Evolutionary conservation across 2,329 filamentous ascomycete genomes (phyloP), one percentile per base, ranked within the genome.

Genomic region (Penicillium thymicola): DNA sequence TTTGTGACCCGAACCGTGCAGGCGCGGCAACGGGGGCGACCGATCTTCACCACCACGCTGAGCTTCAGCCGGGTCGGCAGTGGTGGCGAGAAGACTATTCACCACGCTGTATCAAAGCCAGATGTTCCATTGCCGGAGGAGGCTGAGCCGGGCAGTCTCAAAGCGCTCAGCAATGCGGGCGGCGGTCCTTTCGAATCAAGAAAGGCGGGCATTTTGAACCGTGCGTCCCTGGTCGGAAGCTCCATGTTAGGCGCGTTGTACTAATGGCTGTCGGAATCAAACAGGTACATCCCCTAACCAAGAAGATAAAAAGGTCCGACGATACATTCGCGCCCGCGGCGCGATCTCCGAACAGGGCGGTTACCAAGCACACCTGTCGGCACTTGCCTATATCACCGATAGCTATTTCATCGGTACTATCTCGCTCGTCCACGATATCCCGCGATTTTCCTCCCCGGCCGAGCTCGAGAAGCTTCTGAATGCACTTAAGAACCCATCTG

Each of bases 1-100:
- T 99, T 92, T 73, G 88, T 90, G 53, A 97, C 94, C 37, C 83
- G 94, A 53, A 97, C 93, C 0, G 94, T 99, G n/a, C 93, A 97
- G 76, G 94, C 94, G 32, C 82, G 92, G 28, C 94, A 99, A 78
- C 82, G 86, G 40, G 94, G 92, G 10, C 85, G 86, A 58, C 89
- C 89, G 69, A 97, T 99, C 76, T 97, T 97, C 77, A 97, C 93
- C 18, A 94, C 91, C 2, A 99, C 93, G 6, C 85, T 96, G 76
- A 94, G 89, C 61, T 97, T 99, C 72, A 88, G 89, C 69, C 81
- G 85, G 18, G 85, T 88, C 70, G 72, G 77, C 73, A 70, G 74
- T 55, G 73, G 73, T 6, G 82, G 82, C 2, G 76, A 80, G 65
- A 74, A 81, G 63, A 76, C 71, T 41, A 81, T 94, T 4, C 74